These are phyloP conservation scores for Deuterostichococcus epilithicus DNA, from an alignment of 139 green algal species.

Conservation along the genomic window DNA sequence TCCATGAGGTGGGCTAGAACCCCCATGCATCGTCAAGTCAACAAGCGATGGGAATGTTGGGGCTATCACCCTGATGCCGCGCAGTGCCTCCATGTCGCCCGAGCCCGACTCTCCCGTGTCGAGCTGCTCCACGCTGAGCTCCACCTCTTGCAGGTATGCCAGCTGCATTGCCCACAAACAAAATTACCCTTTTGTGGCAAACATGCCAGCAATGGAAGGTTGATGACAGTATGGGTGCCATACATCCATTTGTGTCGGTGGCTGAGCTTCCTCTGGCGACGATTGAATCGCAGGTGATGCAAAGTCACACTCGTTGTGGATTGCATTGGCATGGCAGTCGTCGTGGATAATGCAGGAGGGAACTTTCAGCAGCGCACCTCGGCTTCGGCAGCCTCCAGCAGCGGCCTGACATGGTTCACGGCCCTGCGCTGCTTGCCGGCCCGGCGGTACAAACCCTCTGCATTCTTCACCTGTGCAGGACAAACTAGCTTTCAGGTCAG, in stretches of 20 bases:
- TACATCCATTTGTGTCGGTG: constrained; percentile 59
- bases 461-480: constrained; percentile 13
- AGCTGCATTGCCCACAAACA: constrained; percentile 14
- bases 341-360: constrained; percentile 32
- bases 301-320: too few relatives aligned
- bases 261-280: constrained; percentile 38
- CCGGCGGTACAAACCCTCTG: constrained; percentile 64
- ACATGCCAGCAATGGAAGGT: too few relatives aligned
- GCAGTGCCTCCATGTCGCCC: constrained; percentile 22
- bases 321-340: too few relatives aligned
- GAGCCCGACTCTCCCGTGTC: not conserved
- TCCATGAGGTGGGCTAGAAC: too few relatives aligned
- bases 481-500: too few relatives aligned
- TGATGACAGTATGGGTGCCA: not conserved
- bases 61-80: not conserved
- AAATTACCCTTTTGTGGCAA: too few relatives aligned
- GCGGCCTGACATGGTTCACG: constrained; percentile 52
- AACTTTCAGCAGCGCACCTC: constrained; percentile 32
- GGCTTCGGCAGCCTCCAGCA: constrained; percentile 50
- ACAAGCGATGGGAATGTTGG: not conserved
- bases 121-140: constrained; percentile 35
- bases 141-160: constrained; percentile 37
- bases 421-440: constrained; percentile 64
- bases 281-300: constrained; percentile 55
- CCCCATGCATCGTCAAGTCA: not conserved